Conservation (phyloP, 345 rosid species). For the Populus euphratica region DNA sequence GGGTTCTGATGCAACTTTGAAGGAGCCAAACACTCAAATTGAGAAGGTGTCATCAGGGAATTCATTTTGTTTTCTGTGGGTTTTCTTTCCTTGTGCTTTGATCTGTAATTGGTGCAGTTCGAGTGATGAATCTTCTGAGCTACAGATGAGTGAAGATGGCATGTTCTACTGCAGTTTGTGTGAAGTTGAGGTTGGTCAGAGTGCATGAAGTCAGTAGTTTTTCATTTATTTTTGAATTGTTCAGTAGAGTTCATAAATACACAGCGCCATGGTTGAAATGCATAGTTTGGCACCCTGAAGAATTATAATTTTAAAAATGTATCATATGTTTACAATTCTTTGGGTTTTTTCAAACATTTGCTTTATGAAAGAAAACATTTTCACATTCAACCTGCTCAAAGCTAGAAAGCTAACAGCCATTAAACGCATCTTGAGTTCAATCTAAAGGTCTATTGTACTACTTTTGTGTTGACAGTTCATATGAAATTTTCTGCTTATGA, state of each 20-base stretch:
- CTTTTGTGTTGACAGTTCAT: background rate
- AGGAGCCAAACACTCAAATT: conserved; percentile 29
- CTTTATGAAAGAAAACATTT: background rate
- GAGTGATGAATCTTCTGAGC: conserved; percentile 61
- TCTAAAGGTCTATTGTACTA: background rate
- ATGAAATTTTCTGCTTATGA: conserved; percentile 4
- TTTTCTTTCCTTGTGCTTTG: conserved; percentile 64
- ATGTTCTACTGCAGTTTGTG: conserved; percentile 97
- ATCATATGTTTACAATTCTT: background rate
- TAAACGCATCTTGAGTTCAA: background rate
- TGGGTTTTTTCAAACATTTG: background rate
- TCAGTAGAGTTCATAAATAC: background rate
- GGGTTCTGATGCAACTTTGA: conserved; percentile 32
- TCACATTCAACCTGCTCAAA: background rate
- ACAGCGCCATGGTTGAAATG: background rate
- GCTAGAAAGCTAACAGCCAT: background rate
- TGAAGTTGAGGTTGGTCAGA: conserved; percentile 79
- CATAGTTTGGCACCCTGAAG: background rate
- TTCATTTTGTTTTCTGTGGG: conserved; percentile 43
- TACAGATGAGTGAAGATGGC: conserved; percentile 81
- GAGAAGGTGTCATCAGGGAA: conserved; percentile 33
- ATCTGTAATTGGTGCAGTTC: conserved; percentile 53
- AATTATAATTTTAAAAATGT: background rate
- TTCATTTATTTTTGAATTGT: background rate
- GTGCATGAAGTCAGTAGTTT: conserved; percentile 6